phyloP scores from a whole-genome alignment of 768 basidiomycete species.

The Macrolepiota albuminosa region DNA sequence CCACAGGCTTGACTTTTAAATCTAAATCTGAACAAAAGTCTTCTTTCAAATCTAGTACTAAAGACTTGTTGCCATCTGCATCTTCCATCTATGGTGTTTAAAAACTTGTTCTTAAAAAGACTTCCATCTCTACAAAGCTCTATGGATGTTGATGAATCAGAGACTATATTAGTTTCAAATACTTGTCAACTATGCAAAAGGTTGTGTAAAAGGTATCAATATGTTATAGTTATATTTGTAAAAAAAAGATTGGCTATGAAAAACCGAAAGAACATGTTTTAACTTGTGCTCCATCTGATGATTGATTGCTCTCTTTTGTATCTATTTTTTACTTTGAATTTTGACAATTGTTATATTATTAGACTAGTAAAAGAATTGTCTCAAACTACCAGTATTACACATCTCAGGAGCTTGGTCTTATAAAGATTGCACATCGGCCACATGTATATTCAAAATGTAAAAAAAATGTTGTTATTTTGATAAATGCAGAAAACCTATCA shows the following conservation, averaged over 20 bases:
- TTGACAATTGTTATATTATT: not conserved
- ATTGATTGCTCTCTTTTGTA: not conserved
- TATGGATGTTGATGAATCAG: too few relatives aligned
- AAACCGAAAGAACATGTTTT: not conserved
- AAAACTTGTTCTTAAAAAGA: too few relatives aligned
- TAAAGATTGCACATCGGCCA: not conserved
- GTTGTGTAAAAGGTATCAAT: not conserved
- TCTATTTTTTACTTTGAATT: not conserved
- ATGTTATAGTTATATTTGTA: not conserved
- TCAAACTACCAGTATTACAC: not conserved
- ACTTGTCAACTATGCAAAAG: not conserved
- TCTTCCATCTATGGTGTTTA: too few relatives aligned
- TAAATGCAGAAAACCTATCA: not conserved
- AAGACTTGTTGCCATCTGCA: too few relatives aligned
- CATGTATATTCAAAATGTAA: not conserved
- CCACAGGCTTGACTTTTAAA: too few relatives aligned
- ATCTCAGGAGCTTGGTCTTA: not conserved
- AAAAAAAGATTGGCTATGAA: not conserved
- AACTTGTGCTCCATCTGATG: constrained; percentile 4
- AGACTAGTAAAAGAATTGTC: not conserved
- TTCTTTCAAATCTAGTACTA: too few relatives aligned
- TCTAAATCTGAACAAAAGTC: too few relatives aligned
- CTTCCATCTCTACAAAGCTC: too few relatives aligned
- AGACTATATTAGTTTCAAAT: not conserved
- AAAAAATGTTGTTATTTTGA: not conserved